Evolutionary conservation across 2,329 filamentous ascomycete genomes (phyloP), one percentile per base, ranked within the genome.

Genomic region (Capronia epimyces): DNA sequence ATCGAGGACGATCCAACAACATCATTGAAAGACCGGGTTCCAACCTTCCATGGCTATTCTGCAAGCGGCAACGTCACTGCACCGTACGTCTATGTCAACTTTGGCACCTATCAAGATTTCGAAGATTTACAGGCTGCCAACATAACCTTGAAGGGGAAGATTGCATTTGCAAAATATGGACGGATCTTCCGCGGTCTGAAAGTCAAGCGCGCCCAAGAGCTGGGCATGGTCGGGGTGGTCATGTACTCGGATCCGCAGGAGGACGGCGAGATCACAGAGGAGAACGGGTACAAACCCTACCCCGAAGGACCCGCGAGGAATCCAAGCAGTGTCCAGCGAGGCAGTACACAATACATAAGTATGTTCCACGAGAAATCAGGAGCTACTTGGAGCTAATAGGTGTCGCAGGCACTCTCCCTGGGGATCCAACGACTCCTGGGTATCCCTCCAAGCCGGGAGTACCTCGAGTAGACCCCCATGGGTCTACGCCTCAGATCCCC

Each of bases 11-110:
- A 98, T 66, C 79, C 82, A 2, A 94, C 89, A 0, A 89, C 83
- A 15, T 78, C 82, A 18, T 73, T 89, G 40, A 69, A 78, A 8
- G 79, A 89, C 62, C 77, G 88, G 24, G 78, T 97, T 20, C 89
- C 91, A 1, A 91, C 86, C 0, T 97, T 97, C 72, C 91, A 97
- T 65, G 93, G 91, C 46, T 97, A 96, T 68, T 95, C 89, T 3
- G 89, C 89, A 3, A 90, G 77, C 53, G 91, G 91, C 22, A 95
- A 97, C 66, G 91, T 94, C 42, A 96, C 91, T 0, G 89, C 82
- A 2, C 80, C 82, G 12, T 93, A 87, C 59, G 87, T 95, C 25
- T 97, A 85, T 64, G 89, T 87, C 66, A 96, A 96, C 69, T 95
- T 93, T 63, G 91, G 90, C 46, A 93, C 87, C 0, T 94, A 84